These are phyloP conservation scores for Spergularia azorica DNA, from an alignment of 179 eudicot genomes.

Conservation along the genomic window DNA sequence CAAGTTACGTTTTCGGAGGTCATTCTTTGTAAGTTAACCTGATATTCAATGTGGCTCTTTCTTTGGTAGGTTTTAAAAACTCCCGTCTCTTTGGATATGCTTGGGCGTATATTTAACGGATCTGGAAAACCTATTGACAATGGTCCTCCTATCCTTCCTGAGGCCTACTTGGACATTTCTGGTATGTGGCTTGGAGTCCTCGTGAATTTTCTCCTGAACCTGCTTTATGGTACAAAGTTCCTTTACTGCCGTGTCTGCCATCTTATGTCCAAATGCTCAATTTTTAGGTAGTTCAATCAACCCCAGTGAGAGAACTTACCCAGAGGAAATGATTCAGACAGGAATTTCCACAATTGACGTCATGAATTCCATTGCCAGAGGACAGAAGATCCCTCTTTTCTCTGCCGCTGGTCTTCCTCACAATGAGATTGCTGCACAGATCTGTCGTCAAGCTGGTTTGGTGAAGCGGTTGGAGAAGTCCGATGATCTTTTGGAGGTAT, in stretches of 20 bases:
- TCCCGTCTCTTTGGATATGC: conserved; percentile 98
- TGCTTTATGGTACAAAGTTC: not conserved
- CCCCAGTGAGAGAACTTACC: conserved; percentile 99
- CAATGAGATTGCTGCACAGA: conserved; percentile 99
- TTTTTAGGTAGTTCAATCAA: conserved; percentile 88
- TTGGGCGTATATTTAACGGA: conserved; percentile 98
- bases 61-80: conserved; percentile 84
- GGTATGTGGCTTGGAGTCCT: conserved; percentile 47
- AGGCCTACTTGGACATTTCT: conserved; percentile 97
- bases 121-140: conserved; percentile 99
- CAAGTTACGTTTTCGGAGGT: not conserved
- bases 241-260: conserved; percentile 2
- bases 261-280: not conserved
- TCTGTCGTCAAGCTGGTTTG: conserved; percentile 98
- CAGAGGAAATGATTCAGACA: conserved; percentile 99
- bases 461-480: conserved; percentile 95
- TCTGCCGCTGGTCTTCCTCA: conserved; percentile 99
- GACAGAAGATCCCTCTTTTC: conserved; percentile 97
- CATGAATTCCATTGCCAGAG: conserved; percentile 99
- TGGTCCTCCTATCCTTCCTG: conserved; percentile 97
- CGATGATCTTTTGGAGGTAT: conserved; percentile 80
- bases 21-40: not conserved
- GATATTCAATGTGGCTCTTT: not conserved
- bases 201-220: not conserved
- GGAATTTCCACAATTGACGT: conserved; percentile 99